Evolutionary conservation across 768 basidiomycete genomes (phyloP).

Genomic region (Asterophora parasitica): DNA sequence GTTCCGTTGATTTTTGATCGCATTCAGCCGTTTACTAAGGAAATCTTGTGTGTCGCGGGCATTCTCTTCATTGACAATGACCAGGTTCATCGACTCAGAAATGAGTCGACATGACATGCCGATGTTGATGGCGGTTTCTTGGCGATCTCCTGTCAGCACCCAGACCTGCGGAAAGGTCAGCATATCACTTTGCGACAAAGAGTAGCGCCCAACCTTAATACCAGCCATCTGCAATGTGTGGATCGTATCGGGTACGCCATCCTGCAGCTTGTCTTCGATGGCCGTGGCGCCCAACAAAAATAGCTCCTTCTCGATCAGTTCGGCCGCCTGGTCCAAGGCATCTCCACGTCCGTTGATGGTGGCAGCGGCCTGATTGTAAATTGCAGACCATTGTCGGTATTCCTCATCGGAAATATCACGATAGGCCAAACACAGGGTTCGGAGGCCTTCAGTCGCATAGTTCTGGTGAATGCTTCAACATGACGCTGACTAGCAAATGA

Average conservation of each 20-base stretch:
- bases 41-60: constrained; percentile 80
- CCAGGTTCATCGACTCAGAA: constrained; percentile 97
- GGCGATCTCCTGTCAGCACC: constrained; percentile 96
- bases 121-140: constrained; percentile 99
- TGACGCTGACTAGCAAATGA: constrained; percentile 1
- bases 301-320: constrained; percentile 93
- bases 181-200: not conserved
- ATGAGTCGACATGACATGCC: constrained; percentile 97
- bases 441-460: constrained; percentile 94
- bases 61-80: constrained; percentile 90
- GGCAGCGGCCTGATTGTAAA: constrained; percentile 90
- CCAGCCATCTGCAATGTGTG: constrained; percentile 97
- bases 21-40: constrained; percentile 80
- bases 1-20: constrained; percentile 90
- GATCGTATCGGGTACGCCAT: constrained; percentile 97
- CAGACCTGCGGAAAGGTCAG: constrained; percentile 58
- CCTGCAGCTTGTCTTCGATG: constrained; percentile 97
- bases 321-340: constrained; percentile 90
- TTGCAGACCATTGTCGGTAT: constrained; percentile 81
- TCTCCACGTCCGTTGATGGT: constrained; percentile 95
- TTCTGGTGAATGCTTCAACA: constrained; percentile 44
- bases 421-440: constrained; percentile 94
- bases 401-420: constrained; percentile 90
- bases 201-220: constrained; percentile 64
- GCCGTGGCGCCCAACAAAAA: constrained; percentile 94